phyloP scores from a whole-genome alignment of 2,329 filamentous ascomycete species.

The Pseudocercospora pini-densiflorae region DNA sequence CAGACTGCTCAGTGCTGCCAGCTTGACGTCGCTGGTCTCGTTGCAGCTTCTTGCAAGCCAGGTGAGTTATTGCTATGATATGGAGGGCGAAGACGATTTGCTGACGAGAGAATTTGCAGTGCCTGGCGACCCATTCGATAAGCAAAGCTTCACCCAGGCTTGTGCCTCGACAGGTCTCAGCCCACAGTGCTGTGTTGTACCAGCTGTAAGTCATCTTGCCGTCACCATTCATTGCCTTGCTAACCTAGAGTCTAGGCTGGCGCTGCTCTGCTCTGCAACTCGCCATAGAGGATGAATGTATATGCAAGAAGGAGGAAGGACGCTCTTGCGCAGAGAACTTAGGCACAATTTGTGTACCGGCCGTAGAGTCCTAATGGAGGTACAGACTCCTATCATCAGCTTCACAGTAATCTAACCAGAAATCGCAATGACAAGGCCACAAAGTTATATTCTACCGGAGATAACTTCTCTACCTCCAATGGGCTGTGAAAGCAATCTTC shows the following conservation, averaged over 20 bases:
- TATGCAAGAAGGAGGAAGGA: no score
- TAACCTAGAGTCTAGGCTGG: constrained; percentile 12
- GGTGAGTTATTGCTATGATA: not conserved
- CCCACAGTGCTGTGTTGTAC: constrained; percentile 13
- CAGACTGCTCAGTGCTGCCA: constrained; percentile 15
- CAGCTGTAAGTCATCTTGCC: not conserved
- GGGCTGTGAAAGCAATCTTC: no score
- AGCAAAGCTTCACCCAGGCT: constrained; percentile 91
- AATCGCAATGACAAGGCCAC: no score
- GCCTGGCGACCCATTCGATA: constrained; percentile 63
- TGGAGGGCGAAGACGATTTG: not conserved
- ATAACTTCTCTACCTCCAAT: no score
- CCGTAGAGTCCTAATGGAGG: no score
- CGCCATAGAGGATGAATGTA: not conserved
- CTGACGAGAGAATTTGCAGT: constrained; percentile 4
- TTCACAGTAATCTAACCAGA: no score
- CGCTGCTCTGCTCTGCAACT: constrained; percentile 13
- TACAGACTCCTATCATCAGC: no score
- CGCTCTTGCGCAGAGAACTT: no score
- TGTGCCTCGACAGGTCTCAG: constrained; percentile 3
- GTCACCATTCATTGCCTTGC: not conserved
- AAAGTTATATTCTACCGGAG: no score
- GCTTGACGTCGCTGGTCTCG: constrained; percentile 7
- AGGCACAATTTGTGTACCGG: no score
- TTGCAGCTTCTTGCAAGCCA: constrained; percentile 11